A percentile compares a stretch with the other conserved stretches of the same genome.
phyloP scores from a whole-genome alignment of 306 rosid genomes.

The Aeschynomene evenia region DNA sequence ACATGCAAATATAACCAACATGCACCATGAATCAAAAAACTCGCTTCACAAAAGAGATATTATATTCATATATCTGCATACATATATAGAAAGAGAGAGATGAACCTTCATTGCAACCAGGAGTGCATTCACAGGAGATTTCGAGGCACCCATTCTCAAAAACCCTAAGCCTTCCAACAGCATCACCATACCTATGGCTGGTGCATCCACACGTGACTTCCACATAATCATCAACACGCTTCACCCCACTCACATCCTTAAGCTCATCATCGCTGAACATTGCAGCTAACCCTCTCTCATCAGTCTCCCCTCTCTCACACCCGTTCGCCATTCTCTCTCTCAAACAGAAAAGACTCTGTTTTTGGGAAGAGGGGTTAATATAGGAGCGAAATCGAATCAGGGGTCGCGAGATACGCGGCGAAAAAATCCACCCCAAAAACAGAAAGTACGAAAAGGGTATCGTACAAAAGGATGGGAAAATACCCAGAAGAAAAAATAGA shows the following conservation, averaged over 20 bases:
- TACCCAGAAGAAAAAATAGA: constrained; percentile 14
- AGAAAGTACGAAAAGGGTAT: constrained; percentile 8
- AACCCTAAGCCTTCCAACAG: constrained; percentile 99
- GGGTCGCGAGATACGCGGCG: constrained; percentile 21
- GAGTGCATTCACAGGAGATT: constrained; percentile 95
- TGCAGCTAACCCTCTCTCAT: constrained; percentile 22
- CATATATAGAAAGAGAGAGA: constrained; percentile 25
- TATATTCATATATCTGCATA: too few species aligned
- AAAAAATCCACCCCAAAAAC: neutral
- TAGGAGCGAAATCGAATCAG: constrained; percentile 38
- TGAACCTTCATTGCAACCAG: constrained; percentile 94
- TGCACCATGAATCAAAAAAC: constrained; percentile 29
- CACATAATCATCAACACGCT: constrained; percentile 61
- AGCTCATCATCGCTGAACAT: constrained; percentile 89
- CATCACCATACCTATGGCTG: constrained; percentile 93
- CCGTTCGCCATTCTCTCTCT: constrained; percentile 68
- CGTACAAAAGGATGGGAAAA: constrained; percentile 5
- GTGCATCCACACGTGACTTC: constrained; percentile 97
- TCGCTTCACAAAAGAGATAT: neutral
- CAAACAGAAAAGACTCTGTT: constrained; percentile 40
- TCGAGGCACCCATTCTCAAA: constrained; percentile 79
- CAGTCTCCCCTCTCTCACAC: constrained; percentile 33
- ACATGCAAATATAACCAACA: constrained; percentile 16
- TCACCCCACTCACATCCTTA: constrained; percentile 81
- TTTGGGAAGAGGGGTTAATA: constrained; percentile 22